Percentiles rank a stretch among this genome's conserved stretches.
Evolutionary conservation across 306 rosid genomes (phyloP).

Genomic region (Clitoria ternatea): DNA sequence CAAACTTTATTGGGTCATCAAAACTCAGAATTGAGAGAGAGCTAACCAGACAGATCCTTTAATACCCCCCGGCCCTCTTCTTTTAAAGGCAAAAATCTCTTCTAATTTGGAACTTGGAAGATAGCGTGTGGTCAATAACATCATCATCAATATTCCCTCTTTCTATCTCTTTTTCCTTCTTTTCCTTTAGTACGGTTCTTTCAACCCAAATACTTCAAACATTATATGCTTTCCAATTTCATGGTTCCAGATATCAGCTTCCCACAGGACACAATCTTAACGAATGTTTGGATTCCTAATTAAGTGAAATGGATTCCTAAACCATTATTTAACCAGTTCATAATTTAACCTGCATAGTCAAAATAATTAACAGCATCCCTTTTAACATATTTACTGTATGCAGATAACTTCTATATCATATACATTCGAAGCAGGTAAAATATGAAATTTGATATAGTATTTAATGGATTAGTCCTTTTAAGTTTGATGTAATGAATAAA

Average conservation of each 20-base stretch:
- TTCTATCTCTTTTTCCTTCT: neutral
- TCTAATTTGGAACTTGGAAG: neutral
- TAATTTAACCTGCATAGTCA: no score
- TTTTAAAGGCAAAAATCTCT: constrained; percentile 4
- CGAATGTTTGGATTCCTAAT: no score
- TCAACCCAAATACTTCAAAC: neutral
- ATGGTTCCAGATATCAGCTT: no score
- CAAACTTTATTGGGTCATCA: neutral
- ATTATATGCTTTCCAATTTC: neutral
- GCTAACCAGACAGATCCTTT: neutral
- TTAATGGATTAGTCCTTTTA: no score
- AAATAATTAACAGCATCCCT: no score
- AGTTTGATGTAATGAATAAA: no score
- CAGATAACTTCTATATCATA: no score
- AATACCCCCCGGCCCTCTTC: neutral
- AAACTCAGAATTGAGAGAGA: neutral
- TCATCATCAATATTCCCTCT: constrained; percentile 10
- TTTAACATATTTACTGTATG: no score
- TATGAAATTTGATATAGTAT: no score
- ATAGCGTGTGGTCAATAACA: constrained; percentile 1
- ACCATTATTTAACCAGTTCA: no score
- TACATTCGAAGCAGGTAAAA: no score
- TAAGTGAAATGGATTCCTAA: no score
- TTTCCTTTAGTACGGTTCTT: neutral
- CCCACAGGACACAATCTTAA: neutral